Conservation (phyloP, 2,329 filamentous ascomycete genomes). For the Fusarium nodosum region DNA sequence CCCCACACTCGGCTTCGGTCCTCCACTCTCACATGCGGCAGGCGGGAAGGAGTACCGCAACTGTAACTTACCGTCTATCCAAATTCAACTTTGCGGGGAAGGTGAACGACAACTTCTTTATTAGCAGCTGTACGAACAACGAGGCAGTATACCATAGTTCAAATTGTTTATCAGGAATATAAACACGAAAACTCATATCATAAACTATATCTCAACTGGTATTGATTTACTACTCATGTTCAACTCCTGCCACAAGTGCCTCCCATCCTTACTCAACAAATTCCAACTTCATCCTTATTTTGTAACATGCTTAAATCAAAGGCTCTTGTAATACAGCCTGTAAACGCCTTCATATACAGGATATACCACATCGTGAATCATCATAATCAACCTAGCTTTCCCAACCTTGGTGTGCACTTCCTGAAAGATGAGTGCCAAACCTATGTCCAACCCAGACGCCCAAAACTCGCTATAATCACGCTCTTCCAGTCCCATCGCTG, state of each 20-base stretch:
- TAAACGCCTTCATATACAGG: constrained; percentile 37
- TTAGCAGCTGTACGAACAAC: neutral
- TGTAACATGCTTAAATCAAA: constrained; percentile 3
- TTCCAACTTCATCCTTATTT: constrained; percentile 2
- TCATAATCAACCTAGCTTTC: constrained; percentile 18
- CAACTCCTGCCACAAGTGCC: neutral
- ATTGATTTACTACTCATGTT: neutral
- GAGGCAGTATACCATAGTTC: neutral
- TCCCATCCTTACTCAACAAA: neutral
- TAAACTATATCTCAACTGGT: neutral
- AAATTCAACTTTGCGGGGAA: constrained; percentile 21
- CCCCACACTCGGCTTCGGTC: constrained; percentile 39
- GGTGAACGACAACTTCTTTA: constrained; percentile 3
- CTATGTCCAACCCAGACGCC: constrained; percentile 21
- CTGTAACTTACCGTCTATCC: neutral
- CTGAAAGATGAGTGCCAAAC: neutral
- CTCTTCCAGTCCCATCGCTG: neutral
- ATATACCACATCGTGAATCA: constrained; percentile 26
- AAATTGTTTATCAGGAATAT: neutral
- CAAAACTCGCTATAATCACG: constrained; percentile 14
- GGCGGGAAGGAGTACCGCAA: constrained; percentile 3
- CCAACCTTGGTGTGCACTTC: neutral
- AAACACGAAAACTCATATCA: neutral
- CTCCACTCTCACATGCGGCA: constrained; percentile 42
- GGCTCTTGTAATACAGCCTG: neutral